Evolutionary conservation across 2,329 filamentous ascomycete genomes (phyloP).

Genomic region (Aspergillus sp.): DNA sequence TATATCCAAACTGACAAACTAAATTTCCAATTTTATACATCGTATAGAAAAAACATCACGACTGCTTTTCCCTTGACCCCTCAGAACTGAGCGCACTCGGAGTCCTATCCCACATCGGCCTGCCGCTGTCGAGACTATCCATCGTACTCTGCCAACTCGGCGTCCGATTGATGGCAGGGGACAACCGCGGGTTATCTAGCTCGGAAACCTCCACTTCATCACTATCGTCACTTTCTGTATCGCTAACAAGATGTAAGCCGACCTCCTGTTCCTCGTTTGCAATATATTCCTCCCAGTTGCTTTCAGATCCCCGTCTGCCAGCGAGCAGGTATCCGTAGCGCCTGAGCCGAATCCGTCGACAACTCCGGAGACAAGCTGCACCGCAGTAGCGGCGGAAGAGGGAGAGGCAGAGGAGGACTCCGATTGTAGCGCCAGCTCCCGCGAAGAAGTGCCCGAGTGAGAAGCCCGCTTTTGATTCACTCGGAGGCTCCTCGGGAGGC

Average conservation of each 20-base stretch:
- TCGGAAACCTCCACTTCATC: not conserved
- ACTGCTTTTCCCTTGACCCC: not conserved
- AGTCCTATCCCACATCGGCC: not conserved
- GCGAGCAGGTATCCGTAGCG: not conserved
- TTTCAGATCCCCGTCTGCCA: not conserved
- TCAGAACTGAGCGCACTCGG: not conserved
- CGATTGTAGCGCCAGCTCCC: not conserved
- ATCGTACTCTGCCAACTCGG: not conserved
- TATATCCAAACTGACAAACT: not conserved
- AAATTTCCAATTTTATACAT: too few species aligned
- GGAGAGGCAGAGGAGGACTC: not conserved
- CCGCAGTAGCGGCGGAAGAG: slow-evolving; percentile 1
- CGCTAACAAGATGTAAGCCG: not conserved
- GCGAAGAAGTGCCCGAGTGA: not conserved
- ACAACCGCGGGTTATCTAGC: not conserved
- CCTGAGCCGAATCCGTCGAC: not conserved
- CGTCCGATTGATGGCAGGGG: not conserved
- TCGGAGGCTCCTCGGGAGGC: not conserved
- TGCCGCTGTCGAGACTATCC: not conserved
- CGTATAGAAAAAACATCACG: not conserved
- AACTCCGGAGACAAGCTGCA: not conserved
- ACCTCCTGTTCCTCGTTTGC: not conserved
- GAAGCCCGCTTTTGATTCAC: not conserved
- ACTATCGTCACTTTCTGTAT: slow-evolving; percentile 1
- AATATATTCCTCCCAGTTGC: not conserved